Evolutionary conservation across 768 basidiomycete genomes (phyloP), one percentile per base, ranked within the genome.

Genomic region (Mycena metata): DNA sequence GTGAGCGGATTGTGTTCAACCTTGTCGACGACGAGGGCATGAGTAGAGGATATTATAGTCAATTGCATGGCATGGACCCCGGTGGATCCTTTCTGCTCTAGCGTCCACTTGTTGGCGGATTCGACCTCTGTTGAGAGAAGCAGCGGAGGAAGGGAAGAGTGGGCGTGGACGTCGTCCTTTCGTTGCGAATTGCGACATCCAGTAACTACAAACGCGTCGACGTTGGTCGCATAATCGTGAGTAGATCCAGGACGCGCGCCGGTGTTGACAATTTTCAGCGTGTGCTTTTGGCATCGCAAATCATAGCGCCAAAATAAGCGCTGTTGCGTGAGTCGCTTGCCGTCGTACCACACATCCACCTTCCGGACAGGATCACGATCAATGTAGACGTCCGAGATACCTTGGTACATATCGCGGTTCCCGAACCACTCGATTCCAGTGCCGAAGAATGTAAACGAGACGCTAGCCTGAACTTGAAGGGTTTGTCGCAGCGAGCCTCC

Each of bases 1-100:
- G 87, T 86, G 56, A 94, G 79, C 36, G 93, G 93, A 74, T 95
- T 95, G 77, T 94, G 92, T 76, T 94, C 93, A 26, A 94, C 93
- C 78, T 95, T 95, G 85, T 95, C 93, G 43, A 95, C 76, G 55
- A 95, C 84, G 69, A 94, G 78, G 17, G 88, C 92, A 71, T 92
- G 91, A 11, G 86, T 87, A 17, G 86, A 74, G 5, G 93, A 94
- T 69, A 94, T 83, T 65, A 94, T 79, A 8, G 83, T 82, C 64
- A 94, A 76, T 76, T 94, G 92, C 92, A 94, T 94, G 3, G 93
- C 93, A 64, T 88, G 82, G 15, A 94, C 90, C 17, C 93, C 93
- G 16, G 91, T 93, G 19, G 86, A 83, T 16, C 93, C 93, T 58
- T 85, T 82, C 77, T 92, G 89, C 36, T 76, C 77, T 39, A 94